These are phyloP conservation scores for Stenocarpella maydis DNA, from an alignment of 2,329 filamentous ascomycete genomes.

Conservation along the genomic window DNA sequence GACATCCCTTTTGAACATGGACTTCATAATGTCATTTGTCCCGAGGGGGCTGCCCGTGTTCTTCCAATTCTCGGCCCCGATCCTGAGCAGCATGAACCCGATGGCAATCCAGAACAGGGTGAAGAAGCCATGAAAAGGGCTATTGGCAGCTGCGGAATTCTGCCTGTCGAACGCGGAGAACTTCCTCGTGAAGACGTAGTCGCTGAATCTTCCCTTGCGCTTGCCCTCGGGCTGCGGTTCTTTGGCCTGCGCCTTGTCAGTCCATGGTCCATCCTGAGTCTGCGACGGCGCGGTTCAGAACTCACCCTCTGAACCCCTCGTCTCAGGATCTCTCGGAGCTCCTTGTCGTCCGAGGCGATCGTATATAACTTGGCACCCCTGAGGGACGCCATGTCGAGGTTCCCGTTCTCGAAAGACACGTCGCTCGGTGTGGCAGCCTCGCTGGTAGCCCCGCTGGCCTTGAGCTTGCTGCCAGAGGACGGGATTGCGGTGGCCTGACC, in stretches of 20 bases:
- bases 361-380: slow-evolving; percentile 38
- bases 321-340: slow-evolving; percentile 51
- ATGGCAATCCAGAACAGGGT: slow-evolving; percentile 80
- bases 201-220: slow-evolving; percentile 49
- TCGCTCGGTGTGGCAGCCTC: slow-evolving; percentile 33
- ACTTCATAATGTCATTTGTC: slow-evolving; percentile 73
- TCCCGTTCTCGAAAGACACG: slow-evolving; percentile 25
- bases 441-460: slow-evolving; percentile 12
- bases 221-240: slow-evolving; percentile 30
- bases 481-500: slow-evolving; percentile 35
- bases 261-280: slow-evolving; percentile 25
- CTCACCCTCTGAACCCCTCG: slow-evolving; percentile 43
- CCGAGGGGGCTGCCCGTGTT: slow-evolving; percentile 74
- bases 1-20: slow-evolving; percentile 68
- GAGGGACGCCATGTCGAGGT: slow-evolving; percentile 28
- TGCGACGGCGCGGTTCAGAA: neutral
- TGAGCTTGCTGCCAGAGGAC: slow-evolving; percentile 37
- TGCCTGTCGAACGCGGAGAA: slow-evolving; percentile 80
- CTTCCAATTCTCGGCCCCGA: slow-evolving; percentile 73
- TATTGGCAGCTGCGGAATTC: slow-evolving; percentile 70
- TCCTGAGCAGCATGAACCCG: slow-evolving; percentile 70
- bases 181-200: slow-evolving; percentile 75
- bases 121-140: slow-evolving; percentile 81
- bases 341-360: slow-evolving; percentile 46
- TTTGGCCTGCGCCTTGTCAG: slow-evolving; percentile 35